phyloP scores from a whole-genome alignment of 169 alveolate species.

The Eimeria tenella region DNA sequence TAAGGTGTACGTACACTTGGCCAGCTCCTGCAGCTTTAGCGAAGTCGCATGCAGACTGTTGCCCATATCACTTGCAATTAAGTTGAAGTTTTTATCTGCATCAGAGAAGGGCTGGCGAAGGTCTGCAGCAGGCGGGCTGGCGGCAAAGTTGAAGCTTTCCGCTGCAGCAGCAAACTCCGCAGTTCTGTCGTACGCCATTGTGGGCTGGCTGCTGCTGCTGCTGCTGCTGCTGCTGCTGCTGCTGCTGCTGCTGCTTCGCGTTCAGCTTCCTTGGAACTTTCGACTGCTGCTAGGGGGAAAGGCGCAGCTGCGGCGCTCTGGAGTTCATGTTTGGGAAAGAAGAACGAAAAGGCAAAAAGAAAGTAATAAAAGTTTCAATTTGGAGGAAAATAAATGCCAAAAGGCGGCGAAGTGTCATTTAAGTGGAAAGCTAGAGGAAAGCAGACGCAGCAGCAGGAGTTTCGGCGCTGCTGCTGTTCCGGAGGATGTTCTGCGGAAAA shows the following conservation, averaged over 20 bases:
- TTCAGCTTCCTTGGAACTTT: background rate
- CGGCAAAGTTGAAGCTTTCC: background rate
- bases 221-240: background rate
- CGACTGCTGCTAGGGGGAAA: no score
- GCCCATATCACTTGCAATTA: conserved; percentile 81
- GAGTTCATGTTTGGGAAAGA: no score
- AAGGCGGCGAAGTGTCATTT: no score
- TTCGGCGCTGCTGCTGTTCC: no score
- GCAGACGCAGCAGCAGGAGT: no score
- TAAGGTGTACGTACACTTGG: conserved; percentile 25
- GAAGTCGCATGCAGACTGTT: conserved; percentile 79
- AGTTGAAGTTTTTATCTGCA: conserved; percentile 77
- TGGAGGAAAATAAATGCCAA: no score
- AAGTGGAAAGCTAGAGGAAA: no score
- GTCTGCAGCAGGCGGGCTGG: background rate
- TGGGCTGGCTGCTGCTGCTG: background rate
- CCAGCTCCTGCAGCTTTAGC: conserved; percentile 79
- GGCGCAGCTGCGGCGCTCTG: no score
- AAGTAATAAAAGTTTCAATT: no score
- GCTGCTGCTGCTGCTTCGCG: background rate
- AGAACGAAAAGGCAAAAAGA: no score
- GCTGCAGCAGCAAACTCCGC: conserved; percentile 49
- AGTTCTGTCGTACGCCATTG: conserved; percentile 71
- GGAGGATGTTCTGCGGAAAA: no score
- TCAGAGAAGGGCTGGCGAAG: background rate